Conservation (phyloP, 2,329 filamentous ascomycete genomes). For the Aspergillus sp. region DNA sequence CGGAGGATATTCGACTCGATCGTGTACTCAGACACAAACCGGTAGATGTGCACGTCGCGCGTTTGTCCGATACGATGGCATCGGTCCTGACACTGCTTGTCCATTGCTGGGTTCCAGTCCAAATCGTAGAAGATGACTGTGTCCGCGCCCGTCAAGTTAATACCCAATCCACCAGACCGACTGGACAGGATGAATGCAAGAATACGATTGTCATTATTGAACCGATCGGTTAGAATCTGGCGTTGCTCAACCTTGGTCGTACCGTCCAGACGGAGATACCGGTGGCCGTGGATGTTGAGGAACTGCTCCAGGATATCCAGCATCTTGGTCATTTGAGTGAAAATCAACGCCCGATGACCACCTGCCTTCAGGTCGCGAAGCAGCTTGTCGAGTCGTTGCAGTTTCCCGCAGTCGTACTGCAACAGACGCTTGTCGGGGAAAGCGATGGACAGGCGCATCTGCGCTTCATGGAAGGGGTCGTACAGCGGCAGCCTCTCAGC, state of each 20-base stretch:
- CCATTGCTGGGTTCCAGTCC: constrained; percentile 99
- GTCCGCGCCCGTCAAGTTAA: constrained; percentile 93
- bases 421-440: constrained; percentile 95
- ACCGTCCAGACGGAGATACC: constrained; percentile 93
- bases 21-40: constrained; percentile 84
- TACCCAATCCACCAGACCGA: constrained; percentile 85
- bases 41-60: constrained; percentile 95
- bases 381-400: constrained; percentile 80
- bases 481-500: constrained; percentile 49
- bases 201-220: constrained; percentile 91
- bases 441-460: constrained; percentile 87
- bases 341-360: constrained; percentile 90
- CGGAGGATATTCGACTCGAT: constrained; percentile 97
- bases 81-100: constrained; percentile 97
- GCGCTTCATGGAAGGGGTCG: constrained; percentile 89
- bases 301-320: constrained; percentile 96
- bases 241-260: constrained; percentile 92
- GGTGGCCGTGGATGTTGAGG: constrained; percentile 94
- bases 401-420: constrained; percentile 95
- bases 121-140: constrained; percentile 99
- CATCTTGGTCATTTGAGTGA: constrained; percentile 99
- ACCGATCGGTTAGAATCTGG: constrained; percentile 89
- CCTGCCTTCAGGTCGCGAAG: constrained; percentile 80
- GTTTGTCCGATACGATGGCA: constrained; percentile 97
- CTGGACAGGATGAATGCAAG: constrained; percentile 93